Evolutionary conservation across 345 rosid species (phyloP).

Genomic region (Populus davidiana): DNA sequence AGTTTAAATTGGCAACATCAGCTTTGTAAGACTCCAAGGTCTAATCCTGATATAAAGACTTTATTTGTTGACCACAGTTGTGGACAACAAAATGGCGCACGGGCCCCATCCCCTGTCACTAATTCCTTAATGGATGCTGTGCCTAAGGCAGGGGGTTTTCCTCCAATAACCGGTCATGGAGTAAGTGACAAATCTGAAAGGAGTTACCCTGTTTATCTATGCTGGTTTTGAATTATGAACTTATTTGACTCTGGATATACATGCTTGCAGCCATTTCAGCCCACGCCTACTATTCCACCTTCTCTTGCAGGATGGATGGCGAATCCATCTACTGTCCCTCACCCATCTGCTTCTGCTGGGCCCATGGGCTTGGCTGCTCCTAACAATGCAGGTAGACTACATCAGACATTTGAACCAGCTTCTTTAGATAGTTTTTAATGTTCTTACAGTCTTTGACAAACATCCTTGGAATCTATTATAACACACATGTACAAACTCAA

Average conservation of each 20-base stretch:
- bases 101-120: constrained; percentile 71
- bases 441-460: neutral
- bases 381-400: constrained; percentile 54
- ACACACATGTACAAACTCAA: neutral
- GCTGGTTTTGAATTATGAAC: neutral
- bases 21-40: constrained; percentile 77
- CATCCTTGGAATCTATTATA: neutral
- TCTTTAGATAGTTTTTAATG: neutral
- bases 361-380: constrained; percentile 59
- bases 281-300: constrained; percentile 58
- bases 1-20: constrained; percentile 93
- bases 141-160: constrained; percentile 60
- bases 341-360: constrained; percentile 66
- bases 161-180: constrained; percentile 58
- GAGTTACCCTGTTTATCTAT: neutral
- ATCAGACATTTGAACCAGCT: neutral
- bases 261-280: constrained; percentile 64
- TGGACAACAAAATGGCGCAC: constrained; percentile 69
- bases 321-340: constrained; percentile 60
- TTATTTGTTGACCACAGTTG: constrained; percentile 79
- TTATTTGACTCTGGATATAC: constrained; percentile 18
- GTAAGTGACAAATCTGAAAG: constrained; percentile 41
- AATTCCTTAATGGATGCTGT: constrained; percentile 65
- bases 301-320: constrained; percentile 85
- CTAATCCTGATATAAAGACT: constrained; percentile 76